Conservation (phyloP, 768 basidiomycete species). For the Podaxis rugospora region DNA sequence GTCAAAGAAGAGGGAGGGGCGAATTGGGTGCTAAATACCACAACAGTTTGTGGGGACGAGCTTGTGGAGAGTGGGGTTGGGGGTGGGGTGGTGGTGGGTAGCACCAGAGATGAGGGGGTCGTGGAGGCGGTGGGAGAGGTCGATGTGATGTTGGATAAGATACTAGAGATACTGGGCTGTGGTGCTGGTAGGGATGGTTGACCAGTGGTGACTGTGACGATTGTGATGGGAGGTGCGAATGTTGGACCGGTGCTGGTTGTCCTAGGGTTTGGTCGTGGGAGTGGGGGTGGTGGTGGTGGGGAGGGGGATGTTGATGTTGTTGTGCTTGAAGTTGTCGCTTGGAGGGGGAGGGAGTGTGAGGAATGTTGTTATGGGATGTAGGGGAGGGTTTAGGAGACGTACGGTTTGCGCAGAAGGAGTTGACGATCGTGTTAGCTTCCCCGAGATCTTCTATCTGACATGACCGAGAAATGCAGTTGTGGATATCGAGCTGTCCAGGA, state of each 20-base stretch:
- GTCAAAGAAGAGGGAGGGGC: background rate
- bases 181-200: background rate
- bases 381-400: background rate
- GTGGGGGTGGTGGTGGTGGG: background rate
- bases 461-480: background rate
- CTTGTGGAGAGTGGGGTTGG: background rate
- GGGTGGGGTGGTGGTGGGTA: background rate
- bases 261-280: background rate
- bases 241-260: background rate
- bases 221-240: background rate
- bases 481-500: background rate
- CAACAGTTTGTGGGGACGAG: background rate
- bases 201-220: background rate
- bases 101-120: background rate
- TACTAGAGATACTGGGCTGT: background rate
- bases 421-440: background rate
- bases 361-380: background rate
- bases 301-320: background rate
- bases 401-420: background rate
- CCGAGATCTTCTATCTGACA: background rate
- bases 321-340: background rate
- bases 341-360: background rate
- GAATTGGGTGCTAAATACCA: conserved; percentile 8
- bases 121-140: background rate
- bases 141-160: background rate